Evolutionary conservation across 768 basidiomycete genomes (phyloP), one percentile per base, ranked within the genome.

Genomic region (Coprinopsis cinerea): DNA sequence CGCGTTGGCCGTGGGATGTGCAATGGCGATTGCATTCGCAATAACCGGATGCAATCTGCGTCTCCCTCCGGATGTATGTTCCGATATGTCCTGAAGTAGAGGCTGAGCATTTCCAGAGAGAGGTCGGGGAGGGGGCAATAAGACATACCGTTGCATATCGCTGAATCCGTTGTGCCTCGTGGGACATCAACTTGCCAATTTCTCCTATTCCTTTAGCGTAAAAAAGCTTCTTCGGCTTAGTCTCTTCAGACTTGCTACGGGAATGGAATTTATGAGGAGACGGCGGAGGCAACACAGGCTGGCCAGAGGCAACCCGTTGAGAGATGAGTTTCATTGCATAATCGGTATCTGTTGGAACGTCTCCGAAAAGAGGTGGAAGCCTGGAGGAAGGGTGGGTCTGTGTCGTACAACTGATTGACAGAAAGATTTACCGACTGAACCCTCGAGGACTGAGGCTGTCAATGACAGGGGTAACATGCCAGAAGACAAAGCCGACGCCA

Each of bases 301-400:
- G 66, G 4, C 83, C 83, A 17, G 71, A 64, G 27, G 77, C 73
- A 3, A 84, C 70, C 6, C 84, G 77, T 49, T 74, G 70, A 2
- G 82, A 74, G 15, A 86, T 84, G 10, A 86, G 60, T 30, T 82
- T 74, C 79, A 85, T 85, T 1, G 85, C 83, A 57, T 82, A 81
- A 42, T 86, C 82, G 2, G 78, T 74, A 55, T 87, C 83, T 2
- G 82, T 86, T 0, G 85, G 83, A 10, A 75, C 76, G 52, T 80
- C 74, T 30, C 57, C 53, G 43, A 85, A 71, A 2, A 69, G 64
- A 5, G 70, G 64, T 18, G 78, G 75, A 11, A 80, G 44, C 34
- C 79, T 83, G 39, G 1, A 17, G 23, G 22, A 46, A n/a, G 18
- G 17, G 13, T 15, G 39, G 18, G 36, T 30, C 14, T 53, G 30